phyloP scores from a whole-genome alignment of 2,329 filamentous ascomycete genomes.

The Colletotrichum viniferum region DNA sequence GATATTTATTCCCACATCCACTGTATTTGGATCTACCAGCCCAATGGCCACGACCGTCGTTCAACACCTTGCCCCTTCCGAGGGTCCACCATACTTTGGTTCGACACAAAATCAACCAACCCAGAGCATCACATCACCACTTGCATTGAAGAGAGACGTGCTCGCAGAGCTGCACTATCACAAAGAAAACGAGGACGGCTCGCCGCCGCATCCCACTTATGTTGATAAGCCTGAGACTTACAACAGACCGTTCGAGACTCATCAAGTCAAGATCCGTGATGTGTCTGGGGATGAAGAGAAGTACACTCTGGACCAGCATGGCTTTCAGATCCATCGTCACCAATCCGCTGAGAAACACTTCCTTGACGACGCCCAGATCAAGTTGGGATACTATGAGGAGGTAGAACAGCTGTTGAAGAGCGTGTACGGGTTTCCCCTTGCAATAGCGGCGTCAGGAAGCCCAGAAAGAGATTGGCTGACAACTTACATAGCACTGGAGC shows the following conservation, averaged over 20 bases:
- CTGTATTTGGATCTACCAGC: background rate
- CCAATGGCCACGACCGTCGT: constrained; percentile 16
- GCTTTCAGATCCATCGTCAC: constrained; percentile 39
- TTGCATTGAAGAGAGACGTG: constrained; percentile 20
- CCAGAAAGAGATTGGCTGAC: background rate
- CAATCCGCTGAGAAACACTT: constrained; percentile 40
- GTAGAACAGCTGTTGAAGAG: constrained; percentile 70
- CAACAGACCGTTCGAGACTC: constrained; percentile 28
- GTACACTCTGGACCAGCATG: constrained; percentile 41
- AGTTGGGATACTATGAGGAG: constrained; percentile 73
- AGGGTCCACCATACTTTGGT: background rate
- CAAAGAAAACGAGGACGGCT: constrained; percentile 45
- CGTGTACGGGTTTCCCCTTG: constrained; percentile 39
- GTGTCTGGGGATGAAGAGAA: constrained; percentile 38
- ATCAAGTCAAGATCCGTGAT: constrained; percentile 36
- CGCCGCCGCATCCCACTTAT: constrained; percentile 39
- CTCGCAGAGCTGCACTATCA: constrained; percentile 41
- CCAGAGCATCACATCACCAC: background rate
- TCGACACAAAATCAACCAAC: background rate
- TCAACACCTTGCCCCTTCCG: background rate
- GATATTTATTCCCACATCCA: background rate
- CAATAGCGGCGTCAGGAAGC: background rate
- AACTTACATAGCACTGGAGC: constrained; percentile 56
- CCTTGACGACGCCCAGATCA: constrained; percentile 64
- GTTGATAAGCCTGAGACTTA: constrained; percentile 38